Conservation (phyloP, 2,329 filamentous ascomycete species). For the Paracoccidioides lutzii region DNA sequence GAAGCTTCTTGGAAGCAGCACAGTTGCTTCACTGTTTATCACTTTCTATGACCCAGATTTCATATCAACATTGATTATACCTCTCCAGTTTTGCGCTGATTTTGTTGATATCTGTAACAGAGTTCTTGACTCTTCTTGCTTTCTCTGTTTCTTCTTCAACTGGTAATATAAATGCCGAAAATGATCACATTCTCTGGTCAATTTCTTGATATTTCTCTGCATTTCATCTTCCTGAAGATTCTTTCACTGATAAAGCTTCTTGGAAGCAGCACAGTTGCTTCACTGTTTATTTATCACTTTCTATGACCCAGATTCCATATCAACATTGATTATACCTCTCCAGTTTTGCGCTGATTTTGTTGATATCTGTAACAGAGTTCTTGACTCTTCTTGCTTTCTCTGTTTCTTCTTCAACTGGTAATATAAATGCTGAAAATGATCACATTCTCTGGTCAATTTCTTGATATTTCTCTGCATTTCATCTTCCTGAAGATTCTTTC, state of each 20-base stretch:
- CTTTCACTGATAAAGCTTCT: background rate
- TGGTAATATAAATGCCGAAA: background rate
- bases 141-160: background rate
- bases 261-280: too few species aligned
- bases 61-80: background rate
- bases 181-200: background rate
- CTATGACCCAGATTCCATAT: background rate
- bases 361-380: background rate
- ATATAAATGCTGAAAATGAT: background rate
- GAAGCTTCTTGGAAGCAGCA: too few species aligned
- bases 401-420: background rate
- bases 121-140: too few species aligned
- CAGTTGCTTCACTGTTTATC: background rate
- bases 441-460: background rate
- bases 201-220: background rate
- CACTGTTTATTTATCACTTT: background rate
- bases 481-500: background rate
- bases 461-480: background rate
- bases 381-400: background rate
- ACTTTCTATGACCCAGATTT: background rate
- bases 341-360: background rate
- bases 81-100: background rate
- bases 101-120: background rate
- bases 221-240: background rate
- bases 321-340: background rate